These are phyloP conservation scores for Conringia planisiliqua DNA, from an alignment of 345 rosid genomes.

Conservation along the genomic window DNA sequence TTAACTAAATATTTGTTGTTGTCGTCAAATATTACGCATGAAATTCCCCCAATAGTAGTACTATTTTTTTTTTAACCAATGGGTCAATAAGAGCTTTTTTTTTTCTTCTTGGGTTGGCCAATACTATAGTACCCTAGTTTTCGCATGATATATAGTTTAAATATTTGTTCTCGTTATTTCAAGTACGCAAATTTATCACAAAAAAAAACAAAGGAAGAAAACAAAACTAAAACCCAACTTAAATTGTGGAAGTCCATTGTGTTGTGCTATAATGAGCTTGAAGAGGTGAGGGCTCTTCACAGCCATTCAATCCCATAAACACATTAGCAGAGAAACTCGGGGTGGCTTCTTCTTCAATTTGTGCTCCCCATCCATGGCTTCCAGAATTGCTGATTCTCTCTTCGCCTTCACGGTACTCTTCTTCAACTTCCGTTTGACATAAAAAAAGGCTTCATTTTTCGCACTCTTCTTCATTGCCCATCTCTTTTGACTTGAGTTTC, in stretches of 20 bases:
- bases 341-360: slow-evolving; percentile 24
- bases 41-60: no score
- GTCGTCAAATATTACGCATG: no score
- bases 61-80: no score
- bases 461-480: not conserved
- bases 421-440: not conserved
- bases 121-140: no score
- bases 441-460: not conserved
- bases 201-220: not conserved
- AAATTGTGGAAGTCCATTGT: slow-evolving; percentile 17
- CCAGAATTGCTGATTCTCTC: slow-evolving; percentile 58
- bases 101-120: no score
- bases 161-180: not conserved
- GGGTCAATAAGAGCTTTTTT: no score
- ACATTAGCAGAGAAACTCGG: not conserved
- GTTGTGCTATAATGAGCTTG: not conserved
- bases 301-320: slow-evolving; percentile 26
- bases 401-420: slow-evolving; percentile 50
- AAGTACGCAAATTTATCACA: no score
- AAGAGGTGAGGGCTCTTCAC: slow-evolving; percentile 28
- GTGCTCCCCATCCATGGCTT: slow-evolving; percentile 58
- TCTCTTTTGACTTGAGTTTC: slow-evolving; percentile 1
- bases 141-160: no score
- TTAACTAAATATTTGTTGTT: no score
- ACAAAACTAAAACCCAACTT: not conserved